A percentile compares a stretch with the other conserved stretches of the same genome.
Conservation (phyloP, 2,329 filamentous ascomycete species). For the Ophiocordyceps sinensis region DNA sequence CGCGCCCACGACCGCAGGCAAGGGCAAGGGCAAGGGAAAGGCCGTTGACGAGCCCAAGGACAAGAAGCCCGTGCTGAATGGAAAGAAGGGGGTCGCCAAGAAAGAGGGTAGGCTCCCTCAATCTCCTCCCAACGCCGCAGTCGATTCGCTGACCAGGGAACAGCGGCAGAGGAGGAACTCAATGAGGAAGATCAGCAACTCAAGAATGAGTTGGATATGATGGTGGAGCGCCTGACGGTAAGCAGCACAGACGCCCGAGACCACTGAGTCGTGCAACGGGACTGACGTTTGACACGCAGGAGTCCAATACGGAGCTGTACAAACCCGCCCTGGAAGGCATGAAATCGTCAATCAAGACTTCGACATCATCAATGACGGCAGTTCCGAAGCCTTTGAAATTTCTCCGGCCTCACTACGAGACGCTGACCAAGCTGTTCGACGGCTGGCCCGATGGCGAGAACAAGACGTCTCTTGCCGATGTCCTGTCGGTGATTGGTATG, state of each 20-base stretch:
- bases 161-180: conserved; percentile 60
- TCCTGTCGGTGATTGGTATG: conserved; percentile 95
- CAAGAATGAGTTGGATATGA: conserved; percentile 95
- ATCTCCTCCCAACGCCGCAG: conserved; percentile 1
- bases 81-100: conserved; percentile 63
- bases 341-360: conserved; percentile 98
- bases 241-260: conserved; percentile 7
- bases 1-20: conserved; percentile 70
- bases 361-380: conserved; percentile 97
- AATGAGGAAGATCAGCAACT: conserved; percentile 97
- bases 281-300: conserved; percentile 35
- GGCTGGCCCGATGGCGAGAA: conserved; percentile 73
- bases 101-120: conserved; percentile 25
- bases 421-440: conserved; percentile 75
- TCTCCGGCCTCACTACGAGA: conserved; percentile 88
- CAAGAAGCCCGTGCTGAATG: conserved; percentile 55
- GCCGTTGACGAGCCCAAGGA: conserved; percentile 57
- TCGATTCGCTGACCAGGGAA: conserved; percentile 8
- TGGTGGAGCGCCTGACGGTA: conserved; percentile 88
- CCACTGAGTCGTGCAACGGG: not conserved
- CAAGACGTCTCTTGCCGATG: conserved; percentile 85
- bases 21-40: conserved; percentile 98
- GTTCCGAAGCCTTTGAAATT: conserved; percentile 98
- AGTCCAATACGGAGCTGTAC: conserved; percentile 76
- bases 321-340: conserved; percentile 87